phyloP scores from a whole-genome alignment of 1,284 basidiomycete genomes.

The Ceratobasidium theobromae region DNA sequence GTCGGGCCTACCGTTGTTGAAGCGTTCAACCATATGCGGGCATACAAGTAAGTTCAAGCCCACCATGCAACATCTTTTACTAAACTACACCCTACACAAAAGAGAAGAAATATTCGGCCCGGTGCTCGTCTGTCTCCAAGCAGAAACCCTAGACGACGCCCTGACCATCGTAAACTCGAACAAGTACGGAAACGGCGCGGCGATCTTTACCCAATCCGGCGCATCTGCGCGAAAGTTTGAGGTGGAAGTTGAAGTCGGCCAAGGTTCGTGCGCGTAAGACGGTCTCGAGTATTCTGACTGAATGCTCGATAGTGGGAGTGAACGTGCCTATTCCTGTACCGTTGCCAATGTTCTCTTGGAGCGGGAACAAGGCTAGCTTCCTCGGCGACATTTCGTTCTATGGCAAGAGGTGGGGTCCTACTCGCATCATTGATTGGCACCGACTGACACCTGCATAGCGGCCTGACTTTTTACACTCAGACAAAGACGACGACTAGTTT shows the following conservation, averaged over 20 bases:
- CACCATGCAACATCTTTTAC: background rate
- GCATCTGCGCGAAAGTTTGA: constrained; percentile 95
- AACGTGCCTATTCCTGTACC: constrained; percentile 94
- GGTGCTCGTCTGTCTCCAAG: constrained; percentile 77
- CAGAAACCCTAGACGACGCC: constrained; percentile 88
- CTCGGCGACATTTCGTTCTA: constrained; percentile 90
- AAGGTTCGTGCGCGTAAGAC: constrained; percentile 45
- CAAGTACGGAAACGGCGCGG: constrained; percentile 91
- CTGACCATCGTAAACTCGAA: constrained; percentile 88
- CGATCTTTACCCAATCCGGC: constrained; percentile 97
- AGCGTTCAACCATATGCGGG: constrained; percentile 78
- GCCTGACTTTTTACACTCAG: constrained; percentile 89
- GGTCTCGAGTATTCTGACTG: background rate
- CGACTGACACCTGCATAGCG: constrained; percentile 48
- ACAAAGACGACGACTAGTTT: constrained; percentile 85
- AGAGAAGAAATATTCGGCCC: constrained; percentile 97
- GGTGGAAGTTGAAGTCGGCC: constrained; percentile 84
- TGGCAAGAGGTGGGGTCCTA: constrained; percentile 64
- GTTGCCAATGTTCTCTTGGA: constrained; percentile 90
- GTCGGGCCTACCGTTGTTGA: constrained; percentile 92
- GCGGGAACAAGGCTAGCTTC: constrained; percentile 86
- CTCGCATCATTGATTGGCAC: background rate
- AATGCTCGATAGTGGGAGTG: constrained; percentile 61
- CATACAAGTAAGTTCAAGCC: constrained; percentile 68
- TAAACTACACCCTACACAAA: constrained; percentile 29